These are phyloP conservation scores for Atkinsonella hypoxylon DNA, from an alignment of 2,329 filamentous ascomycete species.

Conservation along the genomic window DNA sequence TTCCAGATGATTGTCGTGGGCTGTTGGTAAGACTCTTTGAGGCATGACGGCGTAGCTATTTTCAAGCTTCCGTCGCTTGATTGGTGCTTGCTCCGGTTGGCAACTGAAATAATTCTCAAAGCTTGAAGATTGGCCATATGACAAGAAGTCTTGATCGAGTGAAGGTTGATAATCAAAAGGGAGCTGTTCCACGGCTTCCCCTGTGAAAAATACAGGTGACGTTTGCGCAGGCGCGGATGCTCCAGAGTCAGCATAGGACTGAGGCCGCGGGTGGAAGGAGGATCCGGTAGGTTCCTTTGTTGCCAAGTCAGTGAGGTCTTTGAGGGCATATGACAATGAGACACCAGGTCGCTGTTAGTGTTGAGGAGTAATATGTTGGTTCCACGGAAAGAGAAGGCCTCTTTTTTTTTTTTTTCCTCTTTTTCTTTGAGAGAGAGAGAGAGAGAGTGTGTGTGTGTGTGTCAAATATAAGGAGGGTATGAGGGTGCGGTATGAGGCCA, in stretches of 20 bases:
- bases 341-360: neutral
- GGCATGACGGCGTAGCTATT: constrained; percentile 20
- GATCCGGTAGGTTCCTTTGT: constrained; percentile 19
- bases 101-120: constrained; percentile 18
- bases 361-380: neutral
- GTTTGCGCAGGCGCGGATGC: constrained; percentile 10
- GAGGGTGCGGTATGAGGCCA: neutral
- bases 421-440: too few species aligned
- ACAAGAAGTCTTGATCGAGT: constrained; percentile 17
- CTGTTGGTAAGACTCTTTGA: constrained; percentile 9
- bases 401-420: too few species aligned
- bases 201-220: constrained; percentile 11
- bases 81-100: constrained; percentile 13
- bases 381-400: neutral
- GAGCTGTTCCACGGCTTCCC: constrained; percentile 4
- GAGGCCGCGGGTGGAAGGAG: constrained; percentile 18
- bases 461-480: neutral
- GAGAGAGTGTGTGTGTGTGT: too few species aligned
- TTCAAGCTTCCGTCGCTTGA: constrained; percentile 21
- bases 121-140: constrained; percentile 21
- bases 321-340: neutral
- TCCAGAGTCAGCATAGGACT: constrained; percentile 14
- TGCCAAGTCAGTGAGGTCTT: constrained; percentile 24
- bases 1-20: neutral
- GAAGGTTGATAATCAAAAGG: constrained; percentile 14